Evolutionary conservation across 768 basidiomycete species (phyloP).

Genomic region (Leccinellum rugosiceps): DNA sequence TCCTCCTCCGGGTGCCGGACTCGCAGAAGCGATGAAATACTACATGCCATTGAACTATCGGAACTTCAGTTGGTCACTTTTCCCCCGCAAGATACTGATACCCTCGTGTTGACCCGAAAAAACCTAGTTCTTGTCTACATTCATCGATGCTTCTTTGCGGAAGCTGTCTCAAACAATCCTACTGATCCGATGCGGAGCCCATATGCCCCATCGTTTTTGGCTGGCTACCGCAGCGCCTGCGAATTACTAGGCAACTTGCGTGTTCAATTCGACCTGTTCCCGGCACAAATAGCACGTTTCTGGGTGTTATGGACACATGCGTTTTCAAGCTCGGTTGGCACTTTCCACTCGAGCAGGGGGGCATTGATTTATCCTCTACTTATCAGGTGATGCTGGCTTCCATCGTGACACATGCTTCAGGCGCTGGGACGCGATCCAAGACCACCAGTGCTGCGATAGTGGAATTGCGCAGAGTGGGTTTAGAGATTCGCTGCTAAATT

Average conservation of each 20-base stretch:
- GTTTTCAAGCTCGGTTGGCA: conserved; percentile 59
- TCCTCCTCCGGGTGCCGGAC: conserved; percentile 46
- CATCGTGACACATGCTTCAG: conserved; percentile 66
- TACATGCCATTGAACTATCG: conserved; percentile 77
- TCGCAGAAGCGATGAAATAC: conserved; percentile 65
- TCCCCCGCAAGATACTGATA: background rate
- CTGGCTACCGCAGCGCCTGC: conserved; percentile 65
- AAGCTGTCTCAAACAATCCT: conserved; percentile 63
- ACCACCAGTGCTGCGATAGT: conserved; percentile 67
- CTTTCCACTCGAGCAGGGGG: background rate
- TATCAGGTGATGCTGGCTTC: conserved; percentile 71
- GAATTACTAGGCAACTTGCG: conserved; percentile 50
- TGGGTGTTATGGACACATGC: conserved; percentile 75
- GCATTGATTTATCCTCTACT: background rate
- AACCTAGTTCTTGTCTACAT: conserved; percentile 62
- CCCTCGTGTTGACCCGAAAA: background rate
- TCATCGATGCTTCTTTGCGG: conserved; percentile 74
- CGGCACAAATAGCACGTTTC: conserved; percentile 57
- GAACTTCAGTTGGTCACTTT: conserved; percentile 51
- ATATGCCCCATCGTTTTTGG: conserved; percentile 64
- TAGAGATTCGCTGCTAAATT: background rate
- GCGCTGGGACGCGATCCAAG: conserved; percentile 46
- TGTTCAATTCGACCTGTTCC: conserved; percentile 48
- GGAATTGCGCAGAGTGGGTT: conserved; percentile 46
- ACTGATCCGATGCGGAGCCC: conserved; percentile 65